These are phyloP conservation scores for Vigna mungo DNA, from an alignment of 306 rosid genomes.

Conservation along the genomic window DNA sequence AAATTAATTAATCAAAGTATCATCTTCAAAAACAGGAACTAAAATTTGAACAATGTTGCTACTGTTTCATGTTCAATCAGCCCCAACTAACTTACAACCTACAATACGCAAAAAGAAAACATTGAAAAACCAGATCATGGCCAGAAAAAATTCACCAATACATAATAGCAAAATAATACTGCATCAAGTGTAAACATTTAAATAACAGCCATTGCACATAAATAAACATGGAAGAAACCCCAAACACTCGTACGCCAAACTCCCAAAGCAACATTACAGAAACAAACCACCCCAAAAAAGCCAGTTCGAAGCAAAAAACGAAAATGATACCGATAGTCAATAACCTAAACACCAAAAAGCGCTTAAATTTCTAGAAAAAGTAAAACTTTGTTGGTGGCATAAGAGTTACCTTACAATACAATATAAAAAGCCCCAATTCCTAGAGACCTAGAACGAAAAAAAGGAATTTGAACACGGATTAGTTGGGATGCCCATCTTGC, in stretches of 20 bases:
- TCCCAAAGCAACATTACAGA: not conserved
- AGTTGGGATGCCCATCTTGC: not conserved
- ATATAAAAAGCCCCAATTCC: constrained; percentile 5
- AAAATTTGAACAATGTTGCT: constrained; percentile 12
- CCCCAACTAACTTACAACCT: not conserved
- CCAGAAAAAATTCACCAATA: not conserved
- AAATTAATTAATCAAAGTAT: not conserved
- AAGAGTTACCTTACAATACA: constrained; percentile 4
- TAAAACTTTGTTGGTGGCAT: not conserved
- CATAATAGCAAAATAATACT: not conserved
- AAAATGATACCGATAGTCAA: not conserved
- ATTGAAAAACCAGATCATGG: not conserved
- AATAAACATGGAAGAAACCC: not conserved
- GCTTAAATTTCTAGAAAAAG: not conserved
- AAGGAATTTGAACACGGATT: not conserved
- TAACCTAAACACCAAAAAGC: not conserved
- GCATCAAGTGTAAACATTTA: not conserved
- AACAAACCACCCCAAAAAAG: not conserved
- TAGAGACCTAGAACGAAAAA: not conserved
- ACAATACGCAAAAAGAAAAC: not conserved
- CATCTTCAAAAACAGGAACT: not conserved
- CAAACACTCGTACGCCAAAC: not conserved
- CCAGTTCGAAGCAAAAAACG: not conserved
- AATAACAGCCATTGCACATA: not conserved
- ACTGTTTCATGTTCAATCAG: constrained; percentile 6